Base-by-base conservation (phyloP, 768 basidiomycete species). In the Rhizopogon sp. region DNA sequence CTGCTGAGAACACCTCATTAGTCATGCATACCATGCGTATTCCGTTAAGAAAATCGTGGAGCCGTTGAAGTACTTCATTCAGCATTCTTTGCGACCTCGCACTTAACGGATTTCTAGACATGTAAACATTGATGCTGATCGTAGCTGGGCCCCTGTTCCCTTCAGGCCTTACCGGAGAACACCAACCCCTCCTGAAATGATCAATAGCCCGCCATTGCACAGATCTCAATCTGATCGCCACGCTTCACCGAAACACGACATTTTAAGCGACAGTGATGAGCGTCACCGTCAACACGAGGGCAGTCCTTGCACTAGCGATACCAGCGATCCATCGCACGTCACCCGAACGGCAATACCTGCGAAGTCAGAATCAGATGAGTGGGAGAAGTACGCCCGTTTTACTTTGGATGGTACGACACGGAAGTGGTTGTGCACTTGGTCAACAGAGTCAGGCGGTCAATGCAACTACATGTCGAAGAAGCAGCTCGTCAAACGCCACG, bases 401-500 rank as follows among this genome's bases (percentile, higher is more conserved):
- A 71, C 69, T 25, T 52, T 65, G 54, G 72, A 70, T 58, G 71
- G 71, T 17, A 63, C 68, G 14, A 64, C 66, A 47, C 66, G 69
- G 55, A 73, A 68, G 52, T 77, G 72, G 70, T 62, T 68, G 43
- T 76, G 76, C 65, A 72, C 70, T 45, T 78, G 76, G 76, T 60
- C 66, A 43, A 70, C 71, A 13, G 63, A 61, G 54, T 63, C 58
- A 53, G 69, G 65, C 53, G 72, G 56, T 58, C 65, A 62, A 31
- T 81, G 79, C 58, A 64, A 70, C 20, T 80, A 80, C 57, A 63
- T 65, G 35, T 72, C 77, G 25, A 82, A 83, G 63, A 85, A 82
- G 66, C 85, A 86, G 64, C 74, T 85, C 42, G 81, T 87, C 55
- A 86, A 85, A 66, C 76, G 86, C 28, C 86, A 88, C 65, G 75